A percentile compares a stretch with the other conserved stretches of the same genome.
phyloP scores from a whole-genome alignment of 345 rosid species.

The Eucalyptus paniculata region DNA sequence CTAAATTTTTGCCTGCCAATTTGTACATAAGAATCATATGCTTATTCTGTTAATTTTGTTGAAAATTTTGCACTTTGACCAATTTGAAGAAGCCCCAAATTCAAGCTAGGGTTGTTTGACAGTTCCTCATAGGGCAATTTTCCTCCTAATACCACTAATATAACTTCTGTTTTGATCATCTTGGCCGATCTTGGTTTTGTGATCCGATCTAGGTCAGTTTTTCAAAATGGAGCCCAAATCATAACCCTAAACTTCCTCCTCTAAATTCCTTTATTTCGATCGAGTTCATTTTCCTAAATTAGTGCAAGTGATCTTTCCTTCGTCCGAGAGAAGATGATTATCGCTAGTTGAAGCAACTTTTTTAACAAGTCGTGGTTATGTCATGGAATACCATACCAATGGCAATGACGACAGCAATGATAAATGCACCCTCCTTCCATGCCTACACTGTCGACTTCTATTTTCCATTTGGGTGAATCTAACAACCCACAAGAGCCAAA shows the following conservation, averaged over 20 bases:
- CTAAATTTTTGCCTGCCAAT: neutral
- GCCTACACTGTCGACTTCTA: neutral
- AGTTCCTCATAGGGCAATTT: neutral
- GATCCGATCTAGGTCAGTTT: neutral
- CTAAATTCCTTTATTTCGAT: neutral
- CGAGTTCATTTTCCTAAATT: neutral
- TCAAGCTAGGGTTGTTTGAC: neutral
- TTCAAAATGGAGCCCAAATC: neutral
- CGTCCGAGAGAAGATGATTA: neutral
- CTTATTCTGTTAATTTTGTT: neutral
- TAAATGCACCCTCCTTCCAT: neutral
- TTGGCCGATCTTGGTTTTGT: no score
- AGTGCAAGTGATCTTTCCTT: neutral
- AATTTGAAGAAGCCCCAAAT: accelerated
- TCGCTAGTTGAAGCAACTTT: neutral
- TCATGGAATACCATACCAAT: neutral
- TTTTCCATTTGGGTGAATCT: neutral
- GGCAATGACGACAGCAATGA: accelerated
- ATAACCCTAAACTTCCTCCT: neutral
- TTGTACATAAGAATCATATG: neutral
- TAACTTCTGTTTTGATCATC: neutral
- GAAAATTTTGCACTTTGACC: neutral
- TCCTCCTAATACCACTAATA: neutral
- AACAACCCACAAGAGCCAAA: neutral
- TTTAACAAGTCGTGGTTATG: neutral